Percentiles rank a stretch among this genome's conserved stretches.
phyloP scores from a whole-genome alignment of 139 green algal species.

The Haematococcus lacustris region DNA sequence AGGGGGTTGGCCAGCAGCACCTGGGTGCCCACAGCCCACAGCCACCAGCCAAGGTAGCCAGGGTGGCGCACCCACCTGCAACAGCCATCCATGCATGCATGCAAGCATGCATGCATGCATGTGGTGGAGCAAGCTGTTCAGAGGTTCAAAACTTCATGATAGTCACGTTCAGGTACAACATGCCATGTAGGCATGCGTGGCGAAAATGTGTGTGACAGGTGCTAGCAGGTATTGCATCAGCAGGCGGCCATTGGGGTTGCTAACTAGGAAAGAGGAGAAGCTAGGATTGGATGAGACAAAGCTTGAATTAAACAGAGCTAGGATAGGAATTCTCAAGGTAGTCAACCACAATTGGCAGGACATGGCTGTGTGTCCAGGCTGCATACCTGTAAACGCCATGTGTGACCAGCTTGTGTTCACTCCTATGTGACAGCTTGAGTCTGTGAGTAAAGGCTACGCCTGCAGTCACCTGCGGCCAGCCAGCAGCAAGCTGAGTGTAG shows the following conservation, averaged over 20 bases:
- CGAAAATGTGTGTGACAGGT: not conserved
- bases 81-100: too few relatives aligned
- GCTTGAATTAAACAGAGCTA: not conserved
- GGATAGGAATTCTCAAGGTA: not conserved
- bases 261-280: not conserved
- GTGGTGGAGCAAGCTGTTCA: not conserved
- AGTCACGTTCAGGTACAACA: too few relatives aligned
- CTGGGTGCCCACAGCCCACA: conserved; percentile 81
- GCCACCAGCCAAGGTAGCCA: conserved; percentile 82
- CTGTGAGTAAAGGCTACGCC: conserved; percentile 27
- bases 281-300: not conserved
- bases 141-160: too few relatives aligned
- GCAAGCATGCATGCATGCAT: not conserved
- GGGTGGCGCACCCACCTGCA: conserved; percentile 74
- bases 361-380: not conserved
- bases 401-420: conserved; percentile 16
- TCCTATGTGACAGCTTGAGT: conserved; percentile 1
- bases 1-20: conserved; percentile 72
- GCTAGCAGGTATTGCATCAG: not conserved
- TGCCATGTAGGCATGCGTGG: not conserved
- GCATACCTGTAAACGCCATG: conserved; percentile 28
- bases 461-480: conserved; percentile 14
- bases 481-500: not conserved
- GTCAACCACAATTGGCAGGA: not conserved
- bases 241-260: not conserved